Conservation (phyloP, 345 rosid species). For the Melastoma malabathricum region DNA sequence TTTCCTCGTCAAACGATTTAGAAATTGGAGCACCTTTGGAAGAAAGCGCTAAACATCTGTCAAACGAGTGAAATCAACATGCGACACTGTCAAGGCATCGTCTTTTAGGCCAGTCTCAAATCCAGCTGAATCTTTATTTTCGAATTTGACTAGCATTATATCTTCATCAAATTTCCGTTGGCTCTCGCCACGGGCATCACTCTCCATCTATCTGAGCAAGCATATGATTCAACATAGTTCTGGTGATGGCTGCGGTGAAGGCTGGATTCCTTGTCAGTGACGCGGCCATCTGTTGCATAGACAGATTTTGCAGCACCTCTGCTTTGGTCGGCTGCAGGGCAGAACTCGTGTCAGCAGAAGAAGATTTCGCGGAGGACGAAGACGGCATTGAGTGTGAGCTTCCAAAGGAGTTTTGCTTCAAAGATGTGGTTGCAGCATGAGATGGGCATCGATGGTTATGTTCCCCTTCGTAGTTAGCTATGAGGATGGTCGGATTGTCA, state of each 20-base stretch:
- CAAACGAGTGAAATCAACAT: too few relatives aligned
- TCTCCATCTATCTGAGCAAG: too few relatives aligned
- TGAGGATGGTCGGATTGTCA: conserved; percentile 45
- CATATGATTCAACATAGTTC: conserved; percentile 10
- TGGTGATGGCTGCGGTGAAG: conserved; percentile 68
- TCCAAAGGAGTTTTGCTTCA: neutral
- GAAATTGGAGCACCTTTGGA: too few relatives aligned
- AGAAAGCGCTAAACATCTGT: too few relatives aligned
- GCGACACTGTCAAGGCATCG: too few relatives aligned
- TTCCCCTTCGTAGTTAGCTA: conserved; percentile 77
- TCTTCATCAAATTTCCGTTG: too few relatives aligned
- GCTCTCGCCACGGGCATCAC: too few relatives aligned
- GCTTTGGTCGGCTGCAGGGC: conserved; percentile 14
- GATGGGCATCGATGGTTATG: conserved; percentile 48
- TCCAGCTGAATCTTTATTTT: too few relatives aligned
- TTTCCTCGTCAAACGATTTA: too few relatives aligned
- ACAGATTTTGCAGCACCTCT: conserved; percentile 24
- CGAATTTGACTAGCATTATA: too few relatives aligned
- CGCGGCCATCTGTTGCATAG: conserved; percentile 66
- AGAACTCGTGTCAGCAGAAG: conserved; percentile 17
- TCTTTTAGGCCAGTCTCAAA: too few relatives aligned
- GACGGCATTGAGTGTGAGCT: too few relatives aligned
- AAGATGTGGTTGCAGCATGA: conserved; percentile 16
- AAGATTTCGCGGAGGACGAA: conserved; percentile 5
- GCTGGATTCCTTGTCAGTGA: conserved; percentile 63